Evolutionary conservation across 768 basidiomycete species (phyloP).

Genomic region (Cyathus striatus): DNA sequence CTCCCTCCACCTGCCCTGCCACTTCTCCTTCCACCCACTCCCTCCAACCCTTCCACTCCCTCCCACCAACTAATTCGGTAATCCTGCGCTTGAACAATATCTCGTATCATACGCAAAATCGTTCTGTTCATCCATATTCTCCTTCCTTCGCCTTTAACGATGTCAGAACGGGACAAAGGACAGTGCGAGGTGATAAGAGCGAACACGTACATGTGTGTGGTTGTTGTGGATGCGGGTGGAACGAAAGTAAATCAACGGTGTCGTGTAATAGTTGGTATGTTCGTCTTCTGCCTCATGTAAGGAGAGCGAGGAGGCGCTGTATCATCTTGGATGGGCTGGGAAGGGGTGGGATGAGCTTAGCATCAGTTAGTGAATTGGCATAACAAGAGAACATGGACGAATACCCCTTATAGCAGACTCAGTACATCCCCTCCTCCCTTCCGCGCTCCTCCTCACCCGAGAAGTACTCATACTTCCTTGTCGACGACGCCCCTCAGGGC

Average conservation of each 20-base stretch:
- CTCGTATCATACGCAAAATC: constrained; percentile 82
- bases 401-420: constrained; percentile 9
- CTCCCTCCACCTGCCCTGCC: too few relatives aligned
- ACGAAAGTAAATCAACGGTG: too few relatives aligned
- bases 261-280: too few relatives aligned
- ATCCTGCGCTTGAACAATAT: constrained; percentile 87
- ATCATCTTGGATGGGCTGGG: too few relatives aligned
- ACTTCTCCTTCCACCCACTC: too few relatives aligned
- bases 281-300: too few relatives aligned
- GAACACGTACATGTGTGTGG: constrained; percentile 28
- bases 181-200: constrained; percentile 12
- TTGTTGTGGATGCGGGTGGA: too few relatives aligned
- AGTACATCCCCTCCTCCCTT: constrained; percentile 11
- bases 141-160: background rate
- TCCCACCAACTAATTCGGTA: constrained; percentile 74
- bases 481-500: constrained; percentile 25
- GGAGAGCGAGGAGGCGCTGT: too few relatives aligned
- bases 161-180: too few relatives aligned
- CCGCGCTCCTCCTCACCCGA: constrained; percentile 25
- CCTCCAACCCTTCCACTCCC: constrained; percentile 78
- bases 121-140: constrained; percentile 68
- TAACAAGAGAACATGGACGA: background rate
- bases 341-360: constrained; percentile 12
- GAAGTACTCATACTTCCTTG: too few relatives aligned
- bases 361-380: constrained; percentile 3